Conservation (phyloP, 345 rosid species). For the Pelargonium nanum region DNA sequence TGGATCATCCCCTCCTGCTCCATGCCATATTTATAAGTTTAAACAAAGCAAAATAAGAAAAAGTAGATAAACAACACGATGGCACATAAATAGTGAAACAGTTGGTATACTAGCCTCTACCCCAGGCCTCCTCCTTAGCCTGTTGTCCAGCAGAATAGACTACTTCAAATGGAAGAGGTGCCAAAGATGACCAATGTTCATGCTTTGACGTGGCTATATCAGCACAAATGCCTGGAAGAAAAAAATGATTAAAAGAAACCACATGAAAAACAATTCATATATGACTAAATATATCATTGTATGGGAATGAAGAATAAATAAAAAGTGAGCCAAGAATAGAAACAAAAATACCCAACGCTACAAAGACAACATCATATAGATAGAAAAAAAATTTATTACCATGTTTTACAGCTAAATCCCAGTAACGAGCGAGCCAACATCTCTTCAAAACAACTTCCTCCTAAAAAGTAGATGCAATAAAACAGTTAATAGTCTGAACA, state of each 20-base stretch:
- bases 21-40: constrained; percentile 7
- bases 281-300: background rate
- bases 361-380: background rate
- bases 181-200: constrained; percentile 88
- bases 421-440: constrained; percentile 99
- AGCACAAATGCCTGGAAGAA: constrained; percentile 42
- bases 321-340: background rate
- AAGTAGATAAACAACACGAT: background rate
- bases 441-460: constrained; percentile 99
- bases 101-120: constrained; percentile 41
- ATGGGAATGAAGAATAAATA: background rate
- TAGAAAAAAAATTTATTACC: constrained; percentile 21
- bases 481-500: constrained; percentile 10
- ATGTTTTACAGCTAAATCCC: constrained; percentile 85
- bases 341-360: background rate
- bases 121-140: constrained; percentile 70
- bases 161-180: constrained; percentile 95
- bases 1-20: constrained; percentile 38
- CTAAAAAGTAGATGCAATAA: constrained; percentile 26
- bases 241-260: background rate
- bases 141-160: constrained; percentile 94
- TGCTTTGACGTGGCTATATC: constrained; percentile 73
- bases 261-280: background rate
- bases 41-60: background rate
- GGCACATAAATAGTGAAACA: constrained; percentile 1